These are phyloP conservation scores for Raphanus raphanistrum DNA, from an alignment of 345 rosid genomes.

Conservation along the genomic window DNA sequence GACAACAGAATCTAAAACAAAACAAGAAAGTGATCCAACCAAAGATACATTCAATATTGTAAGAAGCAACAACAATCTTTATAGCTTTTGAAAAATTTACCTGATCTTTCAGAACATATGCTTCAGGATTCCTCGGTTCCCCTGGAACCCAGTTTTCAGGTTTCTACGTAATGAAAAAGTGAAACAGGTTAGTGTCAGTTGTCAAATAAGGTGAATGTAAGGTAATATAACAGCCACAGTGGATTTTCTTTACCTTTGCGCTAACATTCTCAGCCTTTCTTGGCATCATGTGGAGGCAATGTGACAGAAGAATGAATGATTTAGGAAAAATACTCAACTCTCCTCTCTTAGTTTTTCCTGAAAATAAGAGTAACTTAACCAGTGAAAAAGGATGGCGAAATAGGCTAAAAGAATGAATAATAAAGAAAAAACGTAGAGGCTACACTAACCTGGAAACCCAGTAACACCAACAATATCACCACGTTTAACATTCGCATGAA, in stretches of 20 bases:
- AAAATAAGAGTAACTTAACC: neutral
- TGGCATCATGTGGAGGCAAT: slow-evolving; percentile 98
- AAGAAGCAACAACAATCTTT: neutral
- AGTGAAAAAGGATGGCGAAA: neutral
- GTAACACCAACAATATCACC: slow-evolving; percentile 92
- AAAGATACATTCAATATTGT: slow-evolving; percentile 1
- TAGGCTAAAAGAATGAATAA: neutral
- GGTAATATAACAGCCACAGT: neutral
- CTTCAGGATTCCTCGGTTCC: slow-evolving; percentile 71
- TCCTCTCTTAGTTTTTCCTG: slow-evolving; percentile 90
- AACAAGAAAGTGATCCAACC: neutral
- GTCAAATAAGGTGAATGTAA: slow-evolving; percentile 4
- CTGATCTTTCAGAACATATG: slow-evolving; percentile 87
- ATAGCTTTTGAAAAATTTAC: slow-evolving; percentile 39
- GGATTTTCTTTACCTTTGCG: slow-evolving; percentile 50
- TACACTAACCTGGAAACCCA: slow-evolving; percentile 86
- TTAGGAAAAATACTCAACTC: slow-evolving; percentile 84
- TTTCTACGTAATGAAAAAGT: slow-evolving; percentile 48
- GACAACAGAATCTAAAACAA: neutral
- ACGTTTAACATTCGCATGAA: slow-evolving; percentile 75
- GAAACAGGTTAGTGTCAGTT: slow-evolving; percentile 12
- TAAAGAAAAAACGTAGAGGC: neutral
- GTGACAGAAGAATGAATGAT: slow-evolving; percentile 63
- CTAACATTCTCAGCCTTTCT: slow-evolving; percentile 46
- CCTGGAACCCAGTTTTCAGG: slow-evolving; percentile 74